These are phyloP conservation scores for Lepraria neglecta DNA, from an alignment of 495 filamentous ascomycete genomes.

Conservation along the genomic window DNA sequence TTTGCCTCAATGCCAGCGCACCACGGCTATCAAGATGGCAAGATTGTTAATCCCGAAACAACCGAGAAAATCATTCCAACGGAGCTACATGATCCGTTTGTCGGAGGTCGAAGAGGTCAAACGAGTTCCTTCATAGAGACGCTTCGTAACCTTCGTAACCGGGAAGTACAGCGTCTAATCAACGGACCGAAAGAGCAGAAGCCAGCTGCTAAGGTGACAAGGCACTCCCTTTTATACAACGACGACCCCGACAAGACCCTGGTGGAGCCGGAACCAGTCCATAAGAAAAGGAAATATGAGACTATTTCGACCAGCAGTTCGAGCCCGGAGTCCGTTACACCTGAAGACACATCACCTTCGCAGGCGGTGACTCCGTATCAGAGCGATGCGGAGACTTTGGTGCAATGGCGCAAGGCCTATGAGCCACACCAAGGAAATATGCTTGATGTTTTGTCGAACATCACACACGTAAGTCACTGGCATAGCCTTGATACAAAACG, in stretches of 20 bases:
- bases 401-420: conserved; percentile 10
- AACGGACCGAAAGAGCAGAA: neutral
- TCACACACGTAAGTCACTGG: conserved; percentile 18
- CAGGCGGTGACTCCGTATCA: neutral
- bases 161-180: neutral
- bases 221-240: neutral
- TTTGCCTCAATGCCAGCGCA: conserved; percentile 11
- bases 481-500: neutral
- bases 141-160: conserved; percentile 13
- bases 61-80: conserved; percentile 12
- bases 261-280: conserved; percentile 4
- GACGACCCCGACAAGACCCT: conserved; percentile 15
- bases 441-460: conserved; percentile 12
- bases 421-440: conserved; percentile 20
- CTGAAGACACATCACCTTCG: neutral
- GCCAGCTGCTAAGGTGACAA: neutral
- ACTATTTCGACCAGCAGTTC: neutral
- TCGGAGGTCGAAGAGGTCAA: neutral
- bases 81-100: conserved; percentile 23
- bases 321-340: neutral
- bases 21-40: conserved; percentile 13
- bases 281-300: neutral
- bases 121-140: conserved; percentile 21
- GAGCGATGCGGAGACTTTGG: neutral
- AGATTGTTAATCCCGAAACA: conserved; percentile 22